A percentile compares a stretch with the other conserved stretches of the same genome.
These are phyloP conservation scores for Plasmodium gallinaceum DNA, from an alignment of 169 alveolate genomes.

Conservation along the genomic window DNA sequence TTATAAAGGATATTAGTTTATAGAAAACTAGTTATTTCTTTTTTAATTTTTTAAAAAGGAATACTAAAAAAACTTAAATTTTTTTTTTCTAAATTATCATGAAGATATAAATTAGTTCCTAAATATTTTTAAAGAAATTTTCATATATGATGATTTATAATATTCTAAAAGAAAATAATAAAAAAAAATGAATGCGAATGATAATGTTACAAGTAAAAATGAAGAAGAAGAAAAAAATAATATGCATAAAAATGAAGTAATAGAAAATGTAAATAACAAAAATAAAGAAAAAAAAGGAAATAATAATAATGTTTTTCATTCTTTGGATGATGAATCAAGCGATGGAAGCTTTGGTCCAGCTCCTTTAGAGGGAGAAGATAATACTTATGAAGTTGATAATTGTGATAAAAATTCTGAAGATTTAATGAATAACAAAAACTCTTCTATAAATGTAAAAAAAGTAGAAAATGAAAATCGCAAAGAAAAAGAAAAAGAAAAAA, in stretches of 20 bases:
- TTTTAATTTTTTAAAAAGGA: no score
- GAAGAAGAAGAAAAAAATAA: neutral
- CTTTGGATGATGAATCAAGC: slow-evolving; percentile 55
- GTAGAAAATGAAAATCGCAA: neutral
- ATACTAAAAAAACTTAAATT: no score
- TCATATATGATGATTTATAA: neutral
- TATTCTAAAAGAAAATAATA: neutral
- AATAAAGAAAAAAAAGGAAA: slow-evolving; percentile 2
- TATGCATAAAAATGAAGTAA: slow-evolving; percentile 1
- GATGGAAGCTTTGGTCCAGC: slow-evolving; percentile 71
- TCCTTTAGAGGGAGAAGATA: slow-evolving; percentile 23
- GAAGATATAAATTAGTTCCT: neutral
- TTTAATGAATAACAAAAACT: neutral
- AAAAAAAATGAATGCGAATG: slow-evolving; percentile 7
- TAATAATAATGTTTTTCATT: neutral
- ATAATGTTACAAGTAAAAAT: neutral
- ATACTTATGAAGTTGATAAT: neutral
- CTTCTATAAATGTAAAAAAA: neutral
- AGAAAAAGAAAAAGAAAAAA: neutral
- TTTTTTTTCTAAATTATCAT: no score
- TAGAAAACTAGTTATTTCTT: neutral
- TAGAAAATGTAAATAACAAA: slow-evolving; percentile 2
- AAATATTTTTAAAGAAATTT: no score
- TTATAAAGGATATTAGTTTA: no score
- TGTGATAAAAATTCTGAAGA: neutral